Evolutionary conservation across 352 stramenopile species (phyloP).

Genomic region (Globisporangium spiculum): DNA sequence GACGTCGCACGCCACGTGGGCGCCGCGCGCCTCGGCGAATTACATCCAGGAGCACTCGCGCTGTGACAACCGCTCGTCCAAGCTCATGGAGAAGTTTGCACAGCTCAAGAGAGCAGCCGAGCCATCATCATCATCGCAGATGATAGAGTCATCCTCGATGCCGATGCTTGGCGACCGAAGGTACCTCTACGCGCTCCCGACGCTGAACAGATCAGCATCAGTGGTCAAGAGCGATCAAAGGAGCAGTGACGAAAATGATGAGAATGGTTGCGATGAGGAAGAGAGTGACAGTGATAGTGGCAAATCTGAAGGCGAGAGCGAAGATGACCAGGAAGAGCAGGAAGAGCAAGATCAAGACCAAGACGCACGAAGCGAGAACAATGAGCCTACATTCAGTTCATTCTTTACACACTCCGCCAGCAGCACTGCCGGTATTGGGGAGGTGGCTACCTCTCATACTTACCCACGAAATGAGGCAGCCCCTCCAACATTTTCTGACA

Average conservation of each 20-base stretch:
- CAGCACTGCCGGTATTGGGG: neutral
- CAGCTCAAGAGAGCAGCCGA: constrained; percentile 22
- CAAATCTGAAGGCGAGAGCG: constrained; percentile 8
- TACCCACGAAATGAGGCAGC: constrained; percentile 13
- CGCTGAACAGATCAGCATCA: neutral
- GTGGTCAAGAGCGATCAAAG: neutral
- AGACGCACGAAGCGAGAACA: constrained; percentile 3
- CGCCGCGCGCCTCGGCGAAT: constrained; percentile 32
- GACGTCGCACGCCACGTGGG: constrained; percentile 40
- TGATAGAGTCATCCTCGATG: constrained; percentile 7
- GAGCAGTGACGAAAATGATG: neutral
- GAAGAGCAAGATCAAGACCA: constrained; percentile 4
- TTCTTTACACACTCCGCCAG: constrained; percentile 3
- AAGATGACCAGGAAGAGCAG: neutral
- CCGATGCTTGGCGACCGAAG: neutral
- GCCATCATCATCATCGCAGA: neutral
- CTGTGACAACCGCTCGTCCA: constrained; percentile 18
- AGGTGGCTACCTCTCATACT: constrained; percentile 13
- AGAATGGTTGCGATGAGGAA: constrained; percentile 12
- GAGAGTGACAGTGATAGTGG: constrained; percentile 6
- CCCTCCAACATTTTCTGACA: constrained; percentile 12
- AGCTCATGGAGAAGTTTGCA: constrained; percentile 37
- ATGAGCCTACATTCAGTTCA: constrained; percentile 20
- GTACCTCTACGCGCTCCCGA: constrained; percentile 11
- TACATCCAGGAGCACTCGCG: constrained; percentile 41